Evolutionary conservation across 2,329 filamentous ascomycete species (phyloP).

Genomic region (Helminthosporium solani): DNA sequence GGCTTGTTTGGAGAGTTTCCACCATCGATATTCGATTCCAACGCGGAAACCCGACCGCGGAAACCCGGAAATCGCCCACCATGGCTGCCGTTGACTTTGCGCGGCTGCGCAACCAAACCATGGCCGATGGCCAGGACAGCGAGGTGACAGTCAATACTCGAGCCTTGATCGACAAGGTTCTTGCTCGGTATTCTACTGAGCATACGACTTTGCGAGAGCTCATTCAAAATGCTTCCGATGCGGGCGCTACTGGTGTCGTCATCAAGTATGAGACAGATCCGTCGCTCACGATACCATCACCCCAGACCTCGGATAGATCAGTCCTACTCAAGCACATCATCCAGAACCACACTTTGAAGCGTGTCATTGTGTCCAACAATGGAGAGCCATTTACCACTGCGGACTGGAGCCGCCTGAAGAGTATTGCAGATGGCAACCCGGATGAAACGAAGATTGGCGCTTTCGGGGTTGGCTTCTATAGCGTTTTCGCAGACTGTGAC

Average conservation of each 20-base stretch:
- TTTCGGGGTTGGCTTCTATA: constrained; percentile 98
- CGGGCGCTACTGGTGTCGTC: constrained; percentile 82
- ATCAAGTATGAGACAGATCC: constrained; percentile 92
- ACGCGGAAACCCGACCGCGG: neutral
- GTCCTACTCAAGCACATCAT: constrained; percentile 79
- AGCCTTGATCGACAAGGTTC: constrained; percentile 94
- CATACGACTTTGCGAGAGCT: constrained; percentile 87
- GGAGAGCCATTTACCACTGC: constrained; percentile 83
- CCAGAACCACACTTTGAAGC: constrained; percentile 79
- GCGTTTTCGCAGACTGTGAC: constrained; percentile 96
- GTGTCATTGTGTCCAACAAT: constrained; percentile 90
- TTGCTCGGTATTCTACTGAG: constrained; percentile 94
- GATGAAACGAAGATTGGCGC: constrained; percentile 99
- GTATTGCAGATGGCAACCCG: constrained; percentile 97
- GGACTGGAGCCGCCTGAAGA: constrained; percentile 90
- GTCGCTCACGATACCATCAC: constrained; percentile 71
- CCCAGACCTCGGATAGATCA: constrained; percentile 65
- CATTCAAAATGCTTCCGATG: constrained; percentile 98
- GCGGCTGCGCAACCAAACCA: constrained; percentile 79
- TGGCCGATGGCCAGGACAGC: constrained; percentile 90
- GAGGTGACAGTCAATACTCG: constrained; percentile 97
- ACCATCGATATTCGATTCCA: neutral
- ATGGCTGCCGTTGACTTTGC: constrained; percentile 55
- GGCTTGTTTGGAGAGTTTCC: too few relatives aligned
- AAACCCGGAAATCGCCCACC: neutral